These are phyloP conservation scores for Nemania serpens DNA, from an alignment of 2,329 filamentous ascomycete genomes.

Conservation along the genomic window DNA sequence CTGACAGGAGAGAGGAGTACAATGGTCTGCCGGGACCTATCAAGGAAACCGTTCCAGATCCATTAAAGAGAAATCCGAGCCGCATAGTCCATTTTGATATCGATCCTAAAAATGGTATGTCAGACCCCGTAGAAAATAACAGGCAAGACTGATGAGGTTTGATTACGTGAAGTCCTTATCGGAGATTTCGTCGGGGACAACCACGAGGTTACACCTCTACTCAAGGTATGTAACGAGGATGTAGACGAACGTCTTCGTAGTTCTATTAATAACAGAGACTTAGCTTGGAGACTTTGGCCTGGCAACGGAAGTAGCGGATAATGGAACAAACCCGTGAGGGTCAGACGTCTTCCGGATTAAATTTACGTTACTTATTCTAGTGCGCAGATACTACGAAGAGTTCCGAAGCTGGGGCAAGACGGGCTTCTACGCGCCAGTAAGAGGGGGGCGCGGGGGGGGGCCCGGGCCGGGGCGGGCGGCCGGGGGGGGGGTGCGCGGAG, in stretches of 20 bases:
- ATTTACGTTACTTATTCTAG: background rate
- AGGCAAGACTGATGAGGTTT: no score
- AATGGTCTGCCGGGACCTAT: background rate
- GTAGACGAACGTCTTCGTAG: no score
- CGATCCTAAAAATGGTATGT: conserved; percentile 14
- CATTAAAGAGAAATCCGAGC: background rate
- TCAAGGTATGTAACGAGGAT: conserved; percentile 13
- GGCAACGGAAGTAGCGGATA: background rate
- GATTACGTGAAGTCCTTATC: no score
- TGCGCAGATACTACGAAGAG: conserved; percentile 20
- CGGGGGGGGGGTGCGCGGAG: no score
- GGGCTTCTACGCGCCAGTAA: conserved; percentile 22
- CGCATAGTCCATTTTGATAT: conserved; percentile 29
- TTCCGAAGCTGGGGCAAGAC: conserved; percentile 10
- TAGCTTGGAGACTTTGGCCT: conserved; percentile 24
- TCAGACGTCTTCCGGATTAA: background rate
- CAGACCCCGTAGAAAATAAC: no score
- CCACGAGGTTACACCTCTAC: conserved; percentile 14
- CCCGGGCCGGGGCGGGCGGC: no score
- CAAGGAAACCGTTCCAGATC: background rate
- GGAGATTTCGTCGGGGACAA: no score
- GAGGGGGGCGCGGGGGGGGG: no score
- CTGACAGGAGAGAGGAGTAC: background rate
- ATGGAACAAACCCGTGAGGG: conserved; percentile 4
- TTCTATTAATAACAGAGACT: no score